Evolutionary conservation across 2,329 filamentous ascomycete genomes (phyloP).

Genomic region (Cordyceps pruinosa): DNA sequence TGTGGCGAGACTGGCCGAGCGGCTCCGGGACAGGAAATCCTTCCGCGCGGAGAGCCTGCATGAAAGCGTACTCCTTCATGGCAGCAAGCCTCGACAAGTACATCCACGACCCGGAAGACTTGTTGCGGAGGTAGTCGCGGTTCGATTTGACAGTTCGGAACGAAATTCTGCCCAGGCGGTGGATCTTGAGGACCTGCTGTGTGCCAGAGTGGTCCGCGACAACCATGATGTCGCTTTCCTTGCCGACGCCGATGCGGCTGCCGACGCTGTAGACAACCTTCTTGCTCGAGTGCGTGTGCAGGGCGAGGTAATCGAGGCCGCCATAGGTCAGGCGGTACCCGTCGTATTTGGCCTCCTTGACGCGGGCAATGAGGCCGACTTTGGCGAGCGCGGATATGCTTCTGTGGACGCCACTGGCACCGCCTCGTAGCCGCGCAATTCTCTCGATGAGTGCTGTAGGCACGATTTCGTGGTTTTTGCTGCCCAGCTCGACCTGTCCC

Average conservation of each 20-base stretch:
- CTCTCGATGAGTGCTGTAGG: conserved; percentile 84
- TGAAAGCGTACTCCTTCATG: conserved; percentile 90
- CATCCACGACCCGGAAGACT: conserved; percentile 85
- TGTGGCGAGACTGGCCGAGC: conserved; percentile 84
- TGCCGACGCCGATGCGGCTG: conserved; percentile 90
- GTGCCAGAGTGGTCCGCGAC: conserved; percentile 72
- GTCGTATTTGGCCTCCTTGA: conserved; percentile 96
- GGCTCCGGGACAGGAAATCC: conserved; percentile 88
- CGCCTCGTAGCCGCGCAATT: conserved; percentile 72
- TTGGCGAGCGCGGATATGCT: conserved; percentile 90
- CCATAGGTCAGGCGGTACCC: conserved; percentile 96
- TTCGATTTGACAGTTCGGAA: conserved; percentile 96
- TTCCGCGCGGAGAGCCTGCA: conserved; percentile 76
- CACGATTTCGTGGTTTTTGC: conserved; percentile 94
- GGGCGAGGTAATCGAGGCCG: conserved; percentile 92
- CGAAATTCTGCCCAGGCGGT: conserved; percentile 88
- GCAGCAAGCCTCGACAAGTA: conserved; percentile 91
- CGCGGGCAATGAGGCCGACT: conserved; percentile 78
- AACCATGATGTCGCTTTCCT: conserved; percentile 95
- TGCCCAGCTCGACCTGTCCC: conserved; percentile 84
- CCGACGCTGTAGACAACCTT: conserved; percentile 86
- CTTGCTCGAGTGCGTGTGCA: conserved; percentile 78
- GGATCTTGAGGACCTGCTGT: conserved; percentile 88
- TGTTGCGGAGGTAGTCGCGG: conserved; percentile 85
- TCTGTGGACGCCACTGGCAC: conserved; percentile 70